Evolutionary conservation across 257 asterid species (phyloP).

Genomic region (Solanum pimpinellifolium): DNA sequence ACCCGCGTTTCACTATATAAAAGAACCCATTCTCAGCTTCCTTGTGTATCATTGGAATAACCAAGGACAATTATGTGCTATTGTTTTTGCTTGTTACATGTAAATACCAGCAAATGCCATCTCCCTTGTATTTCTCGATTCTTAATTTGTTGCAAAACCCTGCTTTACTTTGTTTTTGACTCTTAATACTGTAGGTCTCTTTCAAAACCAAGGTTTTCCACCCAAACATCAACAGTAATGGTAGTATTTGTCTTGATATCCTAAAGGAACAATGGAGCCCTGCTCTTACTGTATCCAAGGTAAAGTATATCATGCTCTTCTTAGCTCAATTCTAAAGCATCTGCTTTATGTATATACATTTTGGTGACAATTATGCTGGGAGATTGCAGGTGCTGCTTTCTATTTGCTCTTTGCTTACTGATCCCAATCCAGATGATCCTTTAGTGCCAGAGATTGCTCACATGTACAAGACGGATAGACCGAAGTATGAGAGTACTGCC

Average conservation of each 20-base stretch:
- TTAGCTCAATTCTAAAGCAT: background rate
- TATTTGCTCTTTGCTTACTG: conserved; percentile 70
- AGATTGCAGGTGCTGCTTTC: conserved; percentile 57
- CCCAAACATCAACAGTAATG: conserved; percentile 38
- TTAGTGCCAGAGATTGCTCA: conserved; percentile 83
- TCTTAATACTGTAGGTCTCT: conserved; percentile 15
- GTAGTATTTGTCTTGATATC: conserved; percentile 40
- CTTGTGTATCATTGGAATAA: background rate
- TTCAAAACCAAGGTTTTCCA: conserved; percentile 39
- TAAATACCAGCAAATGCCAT: background rate
- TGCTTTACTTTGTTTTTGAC: background rate
- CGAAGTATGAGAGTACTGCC: conserved; percentile 65
- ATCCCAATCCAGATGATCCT: conserved; percentile 83
- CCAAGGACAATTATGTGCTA: background rate
- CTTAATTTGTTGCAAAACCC: background rate
- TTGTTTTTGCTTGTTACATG: background rate
- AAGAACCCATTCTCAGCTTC: background rate
- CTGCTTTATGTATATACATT: background rate
- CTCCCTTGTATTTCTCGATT: background rate
- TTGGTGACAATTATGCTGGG: background rate
- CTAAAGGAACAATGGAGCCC: conserved; percentile 50
- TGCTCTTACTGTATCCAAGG: conserved; percentile 40
- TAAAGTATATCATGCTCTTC: background rate
- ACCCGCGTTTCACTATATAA: background rate
- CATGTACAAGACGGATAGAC: conserved; percentile 56